Conservation (phyloP, 176 grass and related monocot species). For the Musa troglodytarum region DNA sequence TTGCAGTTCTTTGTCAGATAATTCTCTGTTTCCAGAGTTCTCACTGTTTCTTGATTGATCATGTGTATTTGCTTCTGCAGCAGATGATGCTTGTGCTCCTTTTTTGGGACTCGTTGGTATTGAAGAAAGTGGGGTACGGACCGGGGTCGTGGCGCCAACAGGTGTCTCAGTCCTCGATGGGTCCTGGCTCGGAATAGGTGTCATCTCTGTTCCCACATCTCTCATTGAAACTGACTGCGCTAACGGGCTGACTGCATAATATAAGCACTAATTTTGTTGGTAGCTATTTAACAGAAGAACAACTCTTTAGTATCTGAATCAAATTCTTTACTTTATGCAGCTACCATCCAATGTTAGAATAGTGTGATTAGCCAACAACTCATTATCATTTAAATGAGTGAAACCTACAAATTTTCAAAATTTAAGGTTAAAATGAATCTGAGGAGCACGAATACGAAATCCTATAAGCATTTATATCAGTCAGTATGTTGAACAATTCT, state of each 20-base stretch:
- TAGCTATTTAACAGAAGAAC: not conserved
- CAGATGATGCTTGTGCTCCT: constrained; percentile 19
- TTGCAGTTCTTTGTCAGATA: constrained; percentile 49
- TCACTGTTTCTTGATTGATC: not conserved
- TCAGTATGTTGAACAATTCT: no score
- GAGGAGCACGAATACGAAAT: no score
- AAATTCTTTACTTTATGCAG: no score
- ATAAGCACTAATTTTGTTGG: not conserved
- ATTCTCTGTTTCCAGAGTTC: constrained; percentile 19
- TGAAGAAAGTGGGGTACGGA: constrained; percentile 68
- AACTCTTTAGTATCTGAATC: no score
- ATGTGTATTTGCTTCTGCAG: constrained; percentile 22
- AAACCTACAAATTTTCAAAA: no score
- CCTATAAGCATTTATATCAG: no score
- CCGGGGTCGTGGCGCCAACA: constrained; percentile 47
- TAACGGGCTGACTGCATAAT: constrained; percentile 10
- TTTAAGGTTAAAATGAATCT: no score
- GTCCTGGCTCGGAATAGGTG: constrained; percentile 76
- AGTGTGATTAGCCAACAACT: no score
- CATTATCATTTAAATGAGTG: no score
- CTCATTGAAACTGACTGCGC: constrained; percentile 56
- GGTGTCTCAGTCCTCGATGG: constrained; percentile 81
- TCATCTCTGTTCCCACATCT: constrained; percentile 94
- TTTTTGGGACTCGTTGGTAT: constrained; percentile 47
- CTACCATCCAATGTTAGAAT: no score